Percentiles rank a stretch among this genome's conserved stretches.
Conservation (phyloP, 352 stramenopile species). For the Phytophthora ohioensis region DNA sequence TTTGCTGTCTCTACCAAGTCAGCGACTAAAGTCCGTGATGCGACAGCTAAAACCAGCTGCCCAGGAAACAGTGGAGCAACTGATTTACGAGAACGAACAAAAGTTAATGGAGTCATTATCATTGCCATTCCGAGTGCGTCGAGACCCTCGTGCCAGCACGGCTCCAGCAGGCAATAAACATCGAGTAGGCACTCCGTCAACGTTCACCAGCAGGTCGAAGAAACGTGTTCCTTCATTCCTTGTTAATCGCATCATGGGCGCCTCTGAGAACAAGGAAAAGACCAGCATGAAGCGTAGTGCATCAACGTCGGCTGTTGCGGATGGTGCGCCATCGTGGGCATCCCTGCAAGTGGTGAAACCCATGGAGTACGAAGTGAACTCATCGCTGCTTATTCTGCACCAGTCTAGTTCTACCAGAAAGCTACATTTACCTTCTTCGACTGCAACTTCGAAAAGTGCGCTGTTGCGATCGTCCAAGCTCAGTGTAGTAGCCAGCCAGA, state of each 20-base stretch:
- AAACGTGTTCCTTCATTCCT: constrained; percentile 26
- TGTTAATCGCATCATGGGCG: constrained; percentile 29
- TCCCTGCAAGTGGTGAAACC: constrained; percentile 57
- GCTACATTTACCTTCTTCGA: constrained; percentile 34
- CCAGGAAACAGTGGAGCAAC: constrained; percentile 41
- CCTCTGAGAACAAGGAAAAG: constrained; percentile 26
- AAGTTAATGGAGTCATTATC: constrained; percentile 44
- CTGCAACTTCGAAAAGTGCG: constrained; percentile 20
- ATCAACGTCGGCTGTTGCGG: constrained; percentile 29
- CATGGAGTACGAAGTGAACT: constrained; percentile 70
- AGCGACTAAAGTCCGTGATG: constrained; percentile 63
- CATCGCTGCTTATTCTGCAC: constrained; percentile 63
- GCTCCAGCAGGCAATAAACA: constrained; percentile 21
- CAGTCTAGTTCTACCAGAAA: constrained; percentile 44
- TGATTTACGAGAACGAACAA: constrained; percentile 48
- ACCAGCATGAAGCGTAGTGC: constrained; percentile 35
- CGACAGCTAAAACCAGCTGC: constrained; percentile 46
- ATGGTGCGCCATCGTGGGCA: constrained; percentile 52
- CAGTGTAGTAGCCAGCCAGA: constrained; percentile 38
- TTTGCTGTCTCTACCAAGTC: constrained; percentile 53
- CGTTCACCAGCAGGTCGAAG: constrained; percentile 9
- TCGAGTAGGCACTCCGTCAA: neutral
- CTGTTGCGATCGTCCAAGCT: constrained; percentile 30
- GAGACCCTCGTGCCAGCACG: constrained; percentile 26
- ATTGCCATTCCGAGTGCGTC: constrained; percentile 35